Conservation (phyloP, 495 filamentous ascomycete species). For the Pseudotulostoma volvatum region DNA sequence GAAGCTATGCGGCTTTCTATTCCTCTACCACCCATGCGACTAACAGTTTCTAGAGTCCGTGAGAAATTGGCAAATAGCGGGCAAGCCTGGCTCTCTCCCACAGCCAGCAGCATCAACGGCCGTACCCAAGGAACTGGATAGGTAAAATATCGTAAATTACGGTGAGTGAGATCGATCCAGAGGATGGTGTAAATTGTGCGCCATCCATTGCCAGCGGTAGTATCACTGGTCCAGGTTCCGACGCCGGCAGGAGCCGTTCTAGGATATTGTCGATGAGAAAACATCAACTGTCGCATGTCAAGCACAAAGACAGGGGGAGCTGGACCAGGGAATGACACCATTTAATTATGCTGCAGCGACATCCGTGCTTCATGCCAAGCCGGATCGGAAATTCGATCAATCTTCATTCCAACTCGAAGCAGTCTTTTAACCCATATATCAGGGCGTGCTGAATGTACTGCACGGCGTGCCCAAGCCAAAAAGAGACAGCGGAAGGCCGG, state of each 20-base stretch:
- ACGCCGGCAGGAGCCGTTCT: slow-evolving; percentile 8
- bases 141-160: slow-evolving; percentile 35
- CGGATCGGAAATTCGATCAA: slow-evolving; percentile 13
- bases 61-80: slow-evolving; percentile 12
- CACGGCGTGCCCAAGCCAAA: slow-evolving; percentile 55
- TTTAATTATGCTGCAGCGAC: slow-evolving; percentile 76
- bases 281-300: too few relatives aligned
- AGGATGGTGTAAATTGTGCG: slow-evolving; percentile 5
- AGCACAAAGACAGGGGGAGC: slow-evolving; percentile 22
- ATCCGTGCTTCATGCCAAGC: slow-evolving; percentile 49
- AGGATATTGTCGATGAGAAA: slow-evolving; percentile 9
- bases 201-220: slow-evolving; percentile 14
- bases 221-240: slow-evolving; percentile 8
- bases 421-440: slow-evolving; percentile 61
- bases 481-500: slow-evolving; percentile 49
- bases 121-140: slow-evolving; percentile 14
- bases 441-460: slow-evolving; percentile 52
- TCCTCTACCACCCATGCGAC: slow-evolving; percentile 51
- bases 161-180: slow-evolving; percentile 35
- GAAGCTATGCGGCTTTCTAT: slow-evolving; percentile 44
- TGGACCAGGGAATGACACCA: slow-evolving; percentile 35
- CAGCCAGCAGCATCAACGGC: slow-evolving; percentile 9
- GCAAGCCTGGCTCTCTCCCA: slow-evolving; percentile 8
- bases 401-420: slow-evolving; percentile 7
- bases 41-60: slow-evolving; percentile 39